phyloP scores from a whole-genome alignment of 306 rosid species.

The Cucumis cinereus region DNA sequence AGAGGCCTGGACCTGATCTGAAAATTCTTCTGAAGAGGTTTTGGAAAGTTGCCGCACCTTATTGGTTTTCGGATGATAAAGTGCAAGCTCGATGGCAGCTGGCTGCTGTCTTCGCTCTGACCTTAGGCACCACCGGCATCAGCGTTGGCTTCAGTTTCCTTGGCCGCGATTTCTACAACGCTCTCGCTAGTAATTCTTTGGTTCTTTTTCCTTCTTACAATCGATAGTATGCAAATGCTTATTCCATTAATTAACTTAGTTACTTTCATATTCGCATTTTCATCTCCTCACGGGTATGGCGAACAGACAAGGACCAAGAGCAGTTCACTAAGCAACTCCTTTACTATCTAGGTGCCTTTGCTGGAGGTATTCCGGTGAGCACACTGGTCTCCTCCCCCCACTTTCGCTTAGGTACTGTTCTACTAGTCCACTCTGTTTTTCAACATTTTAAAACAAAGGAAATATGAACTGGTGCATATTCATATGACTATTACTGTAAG shows the following conservation, averaged over 20 bases:
- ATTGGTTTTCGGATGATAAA: constrained; percentile 80
- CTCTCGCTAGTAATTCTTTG: constrained; percentile 66
- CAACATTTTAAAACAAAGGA: not conserved
- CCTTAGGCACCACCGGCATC: constrained; percentile 89
- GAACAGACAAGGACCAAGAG: constrained; percentile 86
- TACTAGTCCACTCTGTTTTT: constrained; percentile 36
- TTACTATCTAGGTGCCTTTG: constrained; percentile 84
- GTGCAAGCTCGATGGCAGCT: constrained; percentile 63
- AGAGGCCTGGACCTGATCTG: constrained; percentile 46
- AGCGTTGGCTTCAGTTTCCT: constrained; percentile 90
- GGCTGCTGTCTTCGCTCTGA: constrained; percentile 76
- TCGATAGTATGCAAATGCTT: not conserved
- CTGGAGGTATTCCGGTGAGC: constrained; percentile 99
- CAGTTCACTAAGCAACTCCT: constrained; percentile 80
- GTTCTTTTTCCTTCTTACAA: not conserved
- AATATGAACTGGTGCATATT: not conserved
- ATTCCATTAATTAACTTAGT: not conserved
- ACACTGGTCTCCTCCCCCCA: constrained; percentile 50
- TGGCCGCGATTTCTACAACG: constrained; percentile 89
- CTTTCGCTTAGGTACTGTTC: constrained; percentile 46
- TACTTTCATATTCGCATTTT: constrained; percentile 3
- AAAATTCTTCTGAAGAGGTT: constrained; percentile 51
- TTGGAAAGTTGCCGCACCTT: constrained; percentile 96
- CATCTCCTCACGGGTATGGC: not conserved
- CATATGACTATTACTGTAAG: not conserved